These are phyloP conservation scores for Mycena indigotica DNA, from an alignment of 768 basidiomycete genomes.

Conservation along the genomic window DNA sequence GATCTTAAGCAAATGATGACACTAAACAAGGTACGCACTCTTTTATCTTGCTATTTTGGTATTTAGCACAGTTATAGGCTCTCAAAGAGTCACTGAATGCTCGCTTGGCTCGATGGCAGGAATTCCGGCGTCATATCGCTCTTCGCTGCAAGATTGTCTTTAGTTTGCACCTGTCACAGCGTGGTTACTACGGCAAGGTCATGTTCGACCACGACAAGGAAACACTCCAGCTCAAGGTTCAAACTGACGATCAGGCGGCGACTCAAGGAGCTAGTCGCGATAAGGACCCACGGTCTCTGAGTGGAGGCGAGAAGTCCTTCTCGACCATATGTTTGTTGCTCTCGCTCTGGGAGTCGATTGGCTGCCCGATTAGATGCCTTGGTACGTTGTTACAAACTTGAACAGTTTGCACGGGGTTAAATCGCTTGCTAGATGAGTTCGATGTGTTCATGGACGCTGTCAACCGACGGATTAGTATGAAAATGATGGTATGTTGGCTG, in stretches of 20 bases:
- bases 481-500: conserved; percentile 74
- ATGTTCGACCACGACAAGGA: conserved; percentile 75
- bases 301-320: conserved; percentile 96
- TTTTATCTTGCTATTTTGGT: too few species aligned
- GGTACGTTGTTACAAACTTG: conserved; percentile 62
- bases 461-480: conserved; percentile 90
- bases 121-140: conserved; percentile 88
- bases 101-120: conserved; percentile 78
- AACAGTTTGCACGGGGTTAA: too few species aligned
- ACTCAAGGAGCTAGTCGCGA: conserved; percentile 60
- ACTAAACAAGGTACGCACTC: conserved; percentile 69
- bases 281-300: conserved; percentile 84
- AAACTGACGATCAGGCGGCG: conserved; percentile 77
- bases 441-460: conserved; percentile 98
- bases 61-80: conserved; percentile 44
- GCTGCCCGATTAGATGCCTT: conserved; percentile 90
- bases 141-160: conserved; percentile 84
- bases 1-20: conserved; percentile 64
- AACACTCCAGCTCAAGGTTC: conserved; percentile 70
- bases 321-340: conserved; percentile 92
- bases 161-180: conserved; percentile 75
- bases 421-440: conserved; percentile 73
- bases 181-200: conserved; percentile 90
- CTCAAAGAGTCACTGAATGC: conserved; percentile 64
- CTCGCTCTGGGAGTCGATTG: conserved; percentile 95